phyloP scores from a whole-genome alignment of 345 rosid genomes.

The Gossypium rotundifolium region DNA sequence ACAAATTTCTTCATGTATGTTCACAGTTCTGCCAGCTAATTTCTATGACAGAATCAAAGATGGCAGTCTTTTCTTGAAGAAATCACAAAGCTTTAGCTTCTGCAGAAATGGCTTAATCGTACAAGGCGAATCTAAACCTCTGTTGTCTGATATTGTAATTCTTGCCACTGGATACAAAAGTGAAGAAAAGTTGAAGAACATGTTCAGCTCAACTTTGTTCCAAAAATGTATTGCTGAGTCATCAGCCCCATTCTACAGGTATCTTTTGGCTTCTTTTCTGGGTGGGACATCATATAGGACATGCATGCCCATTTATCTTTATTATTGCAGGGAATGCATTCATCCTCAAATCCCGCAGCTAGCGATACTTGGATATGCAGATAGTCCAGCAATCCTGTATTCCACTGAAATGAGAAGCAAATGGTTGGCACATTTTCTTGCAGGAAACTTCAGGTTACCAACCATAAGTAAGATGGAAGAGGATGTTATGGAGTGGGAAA shows the following conservation, averaged over 20 bases:
- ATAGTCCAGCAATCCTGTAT: constrained; percentile 10
- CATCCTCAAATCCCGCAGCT: constrained; percentile 34
- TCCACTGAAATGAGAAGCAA: constrained; percentile 20
- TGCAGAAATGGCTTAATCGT: constrained; percentile 18
- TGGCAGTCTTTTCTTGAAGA: constrained; percentile 24
- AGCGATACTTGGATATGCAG: constrained; percentile 22
- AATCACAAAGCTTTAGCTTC: constrained; percentile 22
- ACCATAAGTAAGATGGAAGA: constrained; percentile 24
- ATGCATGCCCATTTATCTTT: neutral
- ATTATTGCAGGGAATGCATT: constrained; percentile 18
- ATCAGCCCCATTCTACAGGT: constrained; percentile 25
- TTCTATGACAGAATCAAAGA: constrained; percentile 29
- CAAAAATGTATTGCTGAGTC: constrained; percentile 13
- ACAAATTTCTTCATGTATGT: constrained; percentile 12
- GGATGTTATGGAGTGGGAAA: constrained; percentile 24
- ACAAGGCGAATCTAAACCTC: constrained; percentile 7
- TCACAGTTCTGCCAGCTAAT: constrained; percentile 17
- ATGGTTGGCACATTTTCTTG: constrained; percentile 21
- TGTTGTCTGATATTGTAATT: constrained; percentile 19
- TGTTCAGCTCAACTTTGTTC: constrained; percentile 21
- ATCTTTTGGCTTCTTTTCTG: neutral
- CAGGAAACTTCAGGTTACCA: constrained; percentile 23
- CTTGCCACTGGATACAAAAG: constrained; percentile 27
- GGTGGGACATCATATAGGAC: neutral
- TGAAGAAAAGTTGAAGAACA: constrained; percentile 17